A percentile compares a stretch with the other conserved stretches of the same genome.
Evolutionary conservation across 257 asterid species (phyloP).

Genomic region (Ligustrum vulgare): DNA sequence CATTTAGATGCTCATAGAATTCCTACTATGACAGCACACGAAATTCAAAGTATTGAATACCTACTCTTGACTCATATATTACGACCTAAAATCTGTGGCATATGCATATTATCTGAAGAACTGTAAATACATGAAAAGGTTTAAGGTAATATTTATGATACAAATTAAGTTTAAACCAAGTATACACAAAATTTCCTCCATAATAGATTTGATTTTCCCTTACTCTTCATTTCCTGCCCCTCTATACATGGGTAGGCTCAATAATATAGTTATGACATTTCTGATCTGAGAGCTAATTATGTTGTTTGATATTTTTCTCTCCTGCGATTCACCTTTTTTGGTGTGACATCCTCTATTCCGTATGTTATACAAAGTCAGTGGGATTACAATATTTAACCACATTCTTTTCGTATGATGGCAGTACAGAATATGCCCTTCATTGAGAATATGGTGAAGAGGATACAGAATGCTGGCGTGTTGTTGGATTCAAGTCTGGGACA

Average conservation of each 20-base stretch:
- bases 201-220: not conserved
- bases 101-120: not conserved
- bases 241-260: not conserved
- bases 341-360: slow-evolving; percentile 1
- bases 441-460: slow-evolving; percentile 95
- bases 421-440: slow-evolving; percentile 93
- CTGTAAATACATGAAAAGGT: not conserved
- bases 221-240: not conserved
- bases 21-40: not conserved
- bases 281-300: slow-evolving; percentile 11
- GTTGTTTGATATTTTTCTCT: not conserved
- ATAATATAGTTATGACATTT: slow-evolving; percentile 1
- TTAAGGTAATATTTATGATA: not conserved
- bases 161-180: not conserved
- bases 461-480: slow-evolving; percentile 72
- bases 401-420: slow-evolving; percentile 47
- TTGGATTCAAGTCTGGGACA: slow-evolving; percentile 83
- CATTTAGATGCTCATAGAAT: not conserved
- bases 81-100: not conserved
- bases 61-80: not conserved
- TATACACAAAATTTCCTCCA: not conserved
- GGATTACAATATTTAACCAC: slow-evolving; percentile 36
- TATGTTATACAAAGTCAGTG: not conserved
- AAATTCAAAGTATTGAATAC: slow-evolving; percentile 1
- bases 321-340: slow-evolving; percentile 13